These are phyloP conservation scores for Taphrina pruni DNA, from an alignment of 1,139 yeast species.

Conservation along the genomic window DNA sequence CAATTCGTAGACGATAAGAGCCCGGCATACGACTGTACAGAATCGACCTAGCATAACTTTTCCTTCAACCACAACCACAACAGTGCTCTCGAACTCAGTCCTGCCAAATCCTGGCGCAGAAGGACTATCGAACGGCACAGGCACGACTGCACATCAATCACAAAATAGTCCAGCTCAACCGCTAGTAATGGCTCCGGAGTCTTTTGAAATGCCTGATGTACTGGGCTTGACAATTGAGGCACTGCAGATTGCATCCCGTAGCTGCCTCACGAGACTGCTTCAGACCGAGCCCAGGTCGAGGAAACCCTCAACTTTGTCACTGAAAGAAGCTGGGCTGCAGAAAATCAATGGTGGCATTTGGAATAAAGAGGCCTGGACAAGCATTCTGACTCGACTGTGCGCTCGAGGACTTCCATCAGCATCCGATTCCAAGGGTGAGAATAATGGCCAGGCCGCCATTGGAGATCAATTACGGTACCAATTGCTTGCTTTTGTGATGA, in stretches of 20 bases:
- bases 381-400: slow-evolving; percentile 74
- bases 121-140: neutral
- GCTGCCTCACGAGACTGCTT: slow-evolving; percentile 23
- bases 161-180: too few species aligned
- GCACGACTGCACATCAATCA: neutral
- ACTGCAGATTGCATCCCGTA: slow-evolving; percentile 39
- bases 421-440: slow-evolving; percentile 45
- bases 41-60: slow-evolving; percentile 14
- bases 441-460: slow-evolving; percentile 47
- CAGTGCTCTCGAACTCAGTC: neutral
- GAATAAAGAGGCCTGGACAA: slow-evolving; percentile 64
- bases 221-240: slow-evolving; percentile 40
- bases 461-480: slow-evolving; percentile 71
- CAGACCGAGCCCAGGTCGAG: neutral
- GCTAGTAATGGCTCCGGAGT: slow-evolving; percentile 4
- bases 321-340: slow-evolving; percentile 27
- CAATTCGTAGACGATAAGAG: slow-evolving; percentile 17
- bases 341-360: slow-evolving; percentile 36
- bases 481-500: slow-evolving; percentile 73
- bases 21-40: slow-evolving; percentile 33
- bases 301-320: slow-evolving; percentile 11
- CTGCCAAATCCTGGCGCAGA: neutral
- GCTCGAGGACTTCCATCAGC: slow-evolving; percentile 64
- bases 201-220: slow-evolving; percentile 41
- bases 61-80: neutral